These are phyloP conservation scores for Elsinoe batatas DNA, from an alignment of 2,329 filamentous ascomycete genomes.

Conservation along the genomic window DNA sequence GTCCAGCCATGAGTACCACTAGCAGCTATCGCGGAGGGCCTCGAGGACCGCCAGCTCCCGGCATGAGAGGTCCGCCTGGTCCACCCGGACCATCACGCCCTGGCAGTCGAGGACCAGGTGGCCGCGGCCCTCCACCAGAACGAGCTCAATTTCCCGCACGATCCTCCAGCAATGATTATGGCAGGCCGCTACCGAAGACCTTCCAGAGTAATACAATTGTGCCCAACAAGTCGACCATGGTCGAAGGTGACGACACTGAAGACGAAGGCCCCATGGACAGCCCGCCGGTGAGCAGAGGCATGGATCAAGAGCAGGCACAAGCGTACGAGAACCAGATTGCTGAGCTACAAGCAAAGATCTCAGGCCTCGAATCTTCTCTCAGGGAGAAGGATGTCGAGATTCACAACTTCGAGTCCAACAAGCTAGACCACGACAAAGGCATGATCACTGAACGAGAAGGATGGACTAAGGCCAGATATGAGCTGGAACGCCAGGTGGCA, in stretches of 20 bases:
- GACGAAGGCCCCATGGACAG: constrained; percentile 53
- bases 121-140: constrained; percentile 33
- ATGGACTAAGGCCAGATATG: constrained; percentile 47
- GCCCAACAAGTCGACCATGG: constrained; percentile 94
- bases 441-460: constrained; percentile 19
- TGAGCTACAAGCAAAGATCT: constrained; percentile 64
- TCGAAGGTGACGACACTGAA: constrained; percentile 82
- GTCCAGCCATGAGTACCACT: constrained; percentile 53
- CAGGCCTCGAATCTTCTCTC: constrained; percentile 58
- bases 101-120: constrained; percentile 18
- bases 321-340: constrained; percentile 73
- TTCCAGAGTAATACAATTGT: constrained; percentile 95
- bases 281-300: constrained; percentile 29
- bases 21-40: constrained; percentile 26
- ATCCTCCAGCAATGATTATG: constrained; percentile 45
- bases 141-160: constrained; percentile 26
- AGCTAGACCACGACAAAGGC: constrained; percentile 39
- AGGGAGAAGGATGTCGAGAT: constrained; percentile 64
- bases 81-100: constrained; percentile 24
- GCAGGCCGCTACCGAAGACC: constrained; percentile 73
- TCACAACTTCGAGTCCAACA: constrained; percentile 47
- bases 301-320: constrained; percentile 58
- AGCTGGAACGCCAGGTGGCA: constrained; percentile 42
- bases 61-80: constrained; percentile 31
- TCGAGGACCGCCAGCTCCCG: constrained; percentile 21